Evolutionary conservation across 2,329 filamentous ascomycete genomes (phyloP).

Genomic region (Fusarium setosum): DNA sequence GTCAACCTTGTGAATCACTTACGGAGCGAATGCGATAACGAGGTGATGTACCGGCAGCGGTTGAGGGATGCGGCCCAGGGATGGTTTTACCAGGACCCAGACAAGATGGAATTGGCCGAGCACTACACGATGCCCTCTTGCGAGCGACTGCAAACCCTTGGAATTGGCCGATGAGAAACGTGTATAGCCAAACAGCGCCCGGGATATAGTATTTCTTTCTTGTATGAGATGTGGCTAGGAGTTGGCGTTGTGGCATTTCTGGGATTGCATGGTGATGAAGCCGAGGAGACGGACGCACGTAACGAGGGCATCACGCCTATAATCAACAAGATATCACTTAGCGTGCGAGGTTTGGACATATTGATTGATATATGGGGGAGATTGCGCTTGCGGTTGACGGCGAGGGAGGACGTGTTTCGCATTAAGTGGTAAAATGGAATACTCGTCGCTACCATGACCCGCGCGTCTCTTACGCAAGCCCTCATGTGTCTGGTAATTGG

Average conservation of each 20-base stretch:
- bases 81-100: conserved; percentile 86
- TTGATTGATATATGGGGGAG: neutral
- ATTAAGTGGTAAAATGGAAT: neutral
- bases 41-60: conserved; percentile 73
- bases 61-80: conserved; percentile 84
- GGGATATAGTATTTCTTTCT: conserved; percentile 28
- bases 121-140: conserved; percentile 64
- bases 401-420: neutral
- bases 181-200: conserved; percentile 1
- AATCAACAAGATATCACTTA: conserved; percentile 32
- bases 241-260: conserved; percentile 46
- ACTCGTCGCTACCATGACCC: neutral
- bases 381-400: neutral
- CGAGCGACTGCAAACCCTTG: conserved; percentile 59
- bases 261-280: conserved; percentile 40
- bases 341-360: conserved; percentile 16
- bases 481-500: neutral
- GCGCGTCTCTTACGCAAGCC: neutral
- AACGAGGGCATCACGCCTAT: conserved; percentile 25
- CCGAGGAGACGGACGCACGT: conserved; percentile 11
- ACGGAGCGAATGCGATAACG: conserved; percentile 78
- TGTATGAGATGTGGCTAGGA: conserved; percentile 38
- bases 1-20: conserved; percentile 75
- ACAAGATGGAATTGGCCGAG: conserved; percentile 79
- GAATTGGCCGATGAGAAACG: conserved; percentile 40